Conservation (phyloP, 1,139 yeast species). For the Yamadazyma taylorii region DNA sequence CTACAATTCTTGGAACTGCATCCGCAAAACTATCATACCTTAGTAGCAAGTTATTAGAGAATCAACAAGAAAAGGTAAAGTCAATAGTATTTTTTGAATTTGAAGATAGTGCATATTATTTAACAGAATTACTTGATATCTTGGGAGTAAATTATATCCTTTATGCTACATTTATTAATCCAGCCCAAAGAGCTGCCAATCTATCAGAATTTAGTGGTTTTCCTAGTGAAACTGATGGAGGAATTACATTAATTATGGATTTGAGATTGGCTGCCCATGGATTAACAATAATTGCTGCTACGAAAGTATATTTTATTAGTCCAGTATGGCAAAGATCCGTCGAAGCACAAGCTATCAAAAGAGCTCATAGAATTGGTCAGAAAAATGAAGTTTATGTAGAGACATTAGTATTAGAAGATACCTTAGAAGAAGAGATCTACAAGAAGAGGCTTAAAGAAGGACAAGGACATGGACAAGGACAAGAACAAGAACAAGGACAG, state of each 20-base stretch:
- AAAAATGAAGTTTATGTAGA: conserved; percentile 55
- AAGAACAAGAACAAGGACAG: conserved; percentile 15
- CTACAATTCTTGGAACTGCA: conserved; percentile 54
- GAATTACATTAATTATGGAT: conserved; percentile 63
- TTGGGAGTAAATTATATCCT: conserved; percentile 60
- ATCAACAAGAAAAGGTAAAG: conserved; percentile 46
- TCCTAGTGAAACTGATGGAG: conserved; percentile 36
- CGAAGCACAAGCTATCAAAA: conserved; percentile 72
- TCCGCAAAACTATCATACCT: conserved; percentile 64
- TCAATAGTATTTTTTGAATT: conserved; percentile 68
- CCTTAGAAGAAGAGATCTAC: conserved; percentile 69
- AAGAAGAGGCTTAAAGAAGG: conserved; percentile 28
- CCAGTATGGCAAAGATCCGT: conserved; percentile 71
- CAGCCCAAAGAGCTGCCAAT: conserved; percentile 52
- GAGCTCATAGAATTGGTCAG: conserved; percentile 76
- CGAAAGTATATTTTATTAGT: conserved; percentile 63
- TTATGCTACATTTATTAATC: conserved; percentile 60
- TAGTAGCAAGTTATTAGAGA: conserved; percentile 52
- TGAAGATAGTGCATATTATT: conserved; percentile 68
- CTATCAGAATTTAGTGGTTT: conserved; percentile 50
- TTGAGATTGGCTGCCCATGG: conserved; percentile 70
- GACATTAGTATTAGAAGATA: conserved; percentile 58
- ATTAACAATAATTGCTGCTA: conserved; percentile 64
- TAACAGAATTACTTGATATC: conserved; percentile 63
- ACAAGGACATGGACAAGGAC: too few species aligned